These are phyloP conservation scores for Inga laurina DNA, from an alignment of 306 rosid species.

Conservation along the genomic window DNA sequence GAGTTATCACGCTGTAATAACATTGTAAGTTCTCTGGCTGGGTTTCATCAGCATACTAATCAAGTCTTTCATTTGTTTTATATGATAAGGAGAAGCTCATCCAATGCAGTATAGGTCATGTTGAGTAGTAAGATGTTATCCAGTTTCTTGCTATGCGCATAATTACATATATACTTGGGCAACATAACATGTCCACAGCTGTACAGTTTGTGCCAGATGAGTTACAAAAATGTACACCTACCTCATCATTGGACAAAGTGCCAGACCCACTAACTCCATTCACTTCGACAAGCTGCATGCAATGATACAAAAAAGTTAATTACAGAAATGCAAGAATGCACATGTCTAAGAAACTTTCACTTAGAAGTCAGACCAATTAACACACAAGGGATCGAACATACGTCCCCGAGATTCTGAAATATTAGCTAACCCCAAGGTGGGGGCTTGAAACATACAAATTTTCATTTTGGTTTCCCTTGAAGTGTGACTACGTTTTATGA, in stretches of 20 bases:
- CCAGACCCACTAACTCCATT: conserved; percentile 41
- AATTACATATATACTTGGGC: neutral
- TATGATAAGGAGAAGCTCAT: neutral
- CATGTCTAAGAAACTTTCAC: conserved; percentile 1
- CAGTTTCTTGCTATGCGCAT: neutral
- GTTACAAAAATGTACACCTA: conserved; percentile 29
- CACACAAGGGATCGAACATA: neutral
- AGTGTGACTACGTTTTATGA: neutral
- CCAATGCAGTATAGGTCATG: neutral
- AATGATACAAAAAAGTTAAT: conserved; percentile 21
- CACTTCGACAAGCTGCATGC: conserved; percentile 48
- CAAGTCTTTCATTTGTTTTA: neutral
- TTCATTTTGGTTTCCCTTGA: neutral
- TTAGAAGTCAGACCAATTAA: conserved; percentile 2
- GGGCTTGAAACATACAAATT: neutral
- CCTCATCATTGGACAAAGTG: conserved; percentile 55
- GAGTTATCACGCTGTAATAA: neutral
- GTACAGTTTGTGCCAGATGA: conserved; percentile 7
- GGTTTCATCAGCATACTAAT: neutral
- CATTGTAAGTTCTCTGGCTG: neutral
- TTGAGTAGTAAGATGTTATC: neutral
- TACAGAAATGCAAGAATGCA: neutral
- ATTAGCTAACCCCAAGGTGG: neutral
- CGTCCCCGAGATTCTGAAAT: neutral
- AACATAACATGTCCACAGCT: neutral